Conservation (phyloP, 2,329 filamentous ascomycete genomes). For the Hypoxylon sp. region DNA sequence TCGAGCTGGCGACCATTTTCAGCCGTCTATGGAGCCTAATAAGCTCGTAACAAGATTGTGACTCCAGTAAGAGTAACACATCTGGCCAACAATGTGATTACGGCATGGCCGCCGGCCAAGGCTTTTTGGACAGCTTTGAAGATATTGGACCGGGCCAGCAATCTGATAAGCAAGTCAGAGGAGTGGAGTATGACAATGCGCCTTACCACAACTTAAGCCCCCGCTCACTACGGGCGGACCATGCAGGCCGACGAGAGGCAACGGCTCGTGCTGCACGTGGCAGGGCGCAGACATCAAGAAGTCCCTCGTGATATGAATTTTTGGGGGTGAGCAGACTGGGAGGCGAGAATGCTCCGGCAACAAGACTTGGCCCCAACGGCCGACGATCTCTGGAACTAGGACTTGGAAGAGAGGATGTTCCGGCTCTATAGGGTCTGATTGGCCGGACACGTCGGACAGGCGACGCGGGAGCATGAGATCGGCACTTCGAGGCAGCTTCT, state of each 20-base stretch:
- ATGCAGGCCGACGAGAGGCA: constrained; percentile 34
- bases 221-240: constrained; percentile 33
- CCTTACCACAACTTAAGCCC: constrained; percentile 42
- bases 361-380: constrained; percentile 39
- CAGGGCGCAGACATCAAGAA: constrained; percentile 38
- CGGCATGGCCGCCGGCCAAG: constrained; percentile 22
- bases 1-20: constrained; percentile 21
- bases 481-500: constrained; percentile 38
- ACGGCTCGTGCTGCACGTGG: constrained; percentile 42
- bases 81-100: constrained; percentile 22
- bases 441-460: constrained; percentile 39
- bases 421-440: constrained; percentile 30
- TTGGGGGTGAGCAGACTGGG: constrained; percentile 32
- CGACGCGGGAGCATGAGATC: constrained; percentile 37
- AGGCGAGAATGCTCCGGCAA: constrained; percentile 44
- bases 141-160: constrained; percentile 24
- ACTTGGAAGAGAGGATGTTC: constrained; percentile 35
- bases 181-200: constrained; percentile 34
- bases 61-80: constrained; percentile 23
- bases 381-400: constrained; percentile 43
- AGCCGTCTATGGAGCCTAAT: constrained; percentile 24
- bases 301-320: constrained; percentile 44
- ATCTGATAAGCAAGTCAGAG: constrained; percentile 38
- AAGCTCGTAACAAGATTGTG: constrained; percentile 26
- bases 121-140: constrained; percentile 17